A percentile compares a stretch with the other conserved stretches of the same genome.
Evolutionary conservation across 202 grass and related monocot genomes (phyloP).

Genomic region (Panicum hallii): DNA sequence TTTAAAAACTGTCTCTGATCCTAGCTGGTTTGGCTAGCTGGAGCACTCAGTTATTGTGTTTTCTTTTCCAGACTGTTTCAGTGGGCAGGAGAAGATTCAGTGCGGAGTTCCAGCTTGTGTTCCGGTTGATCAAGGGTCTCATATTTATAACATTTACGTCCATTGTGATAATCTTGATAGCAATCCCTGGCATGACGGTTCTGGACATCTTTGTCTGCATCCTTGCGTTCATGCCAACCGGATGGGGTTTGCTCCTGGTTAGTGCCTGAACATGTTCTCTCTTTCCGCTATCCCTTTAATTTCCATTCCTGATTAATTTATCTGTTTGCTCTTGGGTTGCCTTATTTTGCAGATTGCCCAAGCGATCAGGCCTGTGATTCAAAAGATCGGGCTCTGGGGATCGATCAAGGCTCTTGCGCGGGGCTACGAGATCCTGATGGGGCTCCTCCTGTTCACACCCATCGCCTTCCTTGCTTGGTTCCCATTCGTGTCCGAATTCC

Average conservation of each 20-base stretch:
- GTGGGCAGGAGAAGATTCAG: constrained; percentile 83
- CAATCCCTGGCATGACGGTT: constrained; percentile 85
- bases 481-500: constrained; percentile 91
- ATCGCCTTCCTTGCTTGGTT: constrained; percentile 89
- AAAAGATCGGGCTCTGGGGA: constrained; percentile 62
- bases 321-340: neutral
- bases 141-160: constrained; percentile 83
- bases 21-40: neutral
- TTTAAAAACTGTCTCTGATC: neutral
- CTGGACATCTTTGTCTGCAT: constrained; percentile 93
- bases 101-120: constrained; percentile 90
- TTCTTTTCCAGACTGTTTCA: constrained; percentile 70
- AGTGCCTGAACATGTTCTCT: neutral
- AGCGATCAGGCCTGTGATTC: constrained; percentile 62
- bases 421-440: constrained; percentile 90
- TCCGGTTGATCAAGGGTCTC: constrained; percentile 96
- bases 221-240: constrained; percentile 95
- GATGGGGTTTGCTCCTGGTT: constrained; percentile 95
- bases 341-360: constrained; percentile 69
- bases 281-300: neutral
- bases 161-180: constrained; percentile 74
- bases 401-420: constrained; percentile 86
- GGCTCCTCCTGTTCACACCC: constrained; percentile 76
- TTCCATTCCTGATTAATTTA: neutral
- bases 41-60: constrained; percentile 17